Evolutionary conservation across 208 protist species (phyloP).

Genomic region (Leishmania gerbilli): DNA sequence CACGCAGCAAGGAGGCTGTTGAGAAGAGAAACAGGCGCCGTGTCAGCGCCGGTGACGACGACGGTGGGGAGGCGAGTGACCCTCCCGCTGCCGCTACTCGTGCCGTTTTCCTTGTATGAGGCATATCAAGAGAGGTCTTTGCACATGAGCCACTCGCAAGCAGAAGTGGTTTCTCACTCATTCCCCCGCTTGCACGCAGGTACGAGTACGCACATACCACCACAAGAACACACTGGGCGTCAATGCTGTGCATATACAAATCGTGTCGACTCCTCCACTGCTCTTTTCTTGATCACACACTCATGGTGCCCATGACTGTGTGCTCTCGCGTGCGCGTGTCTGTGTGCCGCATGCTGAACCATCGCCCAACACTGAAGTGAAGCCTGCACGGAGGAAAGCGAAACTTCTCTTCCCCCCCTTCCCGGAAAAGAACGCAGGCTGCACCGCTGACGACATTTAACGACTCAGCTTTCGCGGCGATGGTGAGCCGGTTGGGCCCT

Average conservation of each 20-base stretch:
- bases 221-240: neutral
- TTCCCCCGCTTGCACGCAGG: neutral
- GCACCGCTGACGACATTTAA: neutral
- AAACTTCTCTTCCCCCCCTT: neutral
- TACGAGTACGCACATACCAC: neutral
- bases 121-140: neutral
- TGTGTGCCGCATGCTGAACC: neutral
- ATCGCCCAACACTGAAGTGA: neutral
- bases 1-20: neutral
- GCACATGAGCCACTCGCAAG: neutral
- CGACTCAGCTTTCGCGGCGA: neutral
- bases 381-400: neutral
- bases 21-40: neutral
- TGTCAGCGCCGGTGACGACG: neutral
- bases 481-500: neutral
- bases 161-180: neutral
- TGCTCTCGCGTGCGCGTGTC: neutral
- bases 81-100: neutral
- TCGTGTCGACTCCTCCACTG: neutral
- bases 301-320: neutral
- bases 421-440: neutral
- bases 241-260: neutral
- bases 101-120: neutral
- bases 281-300: neutral
- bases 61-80: neutral